Conservation (phyloP, 352 stramenopile species). For the Phytopythium delawarense region DNA sequence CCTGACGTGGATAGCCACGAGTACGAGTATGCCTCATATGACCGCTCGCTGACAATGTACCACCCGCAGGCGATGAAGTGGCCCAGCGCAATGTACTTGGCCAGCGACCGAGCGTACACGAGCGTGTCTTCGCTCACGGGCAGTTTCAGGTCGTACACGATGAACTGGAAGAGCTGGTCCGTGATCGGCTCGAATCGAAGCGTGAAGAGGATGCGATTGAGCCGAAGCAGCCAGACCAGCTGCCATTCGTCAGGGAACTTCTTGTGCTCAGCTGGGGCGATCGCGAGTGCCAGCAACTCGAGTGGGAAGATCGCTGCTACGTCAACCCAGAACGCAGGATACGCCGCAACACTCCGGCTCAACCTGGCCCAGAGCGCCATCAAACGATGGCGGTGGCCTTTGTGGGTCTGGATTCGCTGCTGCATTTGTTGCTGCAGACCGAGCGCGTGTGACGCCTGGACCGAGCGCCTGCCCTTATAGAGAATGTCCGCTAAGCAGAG, state of each 20-base stretch:
- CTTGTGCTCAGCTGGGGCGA: constrained; percentile 4
- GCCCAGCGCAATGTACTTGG: constrained; percentile 49
- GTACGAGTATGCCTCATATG: constrained; percentile 25
- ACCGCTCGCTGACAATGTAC: constrained; percentile 41
- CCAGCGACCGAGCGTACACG: constrained; percentile 42
- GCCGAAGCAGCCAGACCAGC: constrained; percentile 36
- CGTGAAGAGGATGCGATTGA: constrained; percentile 50
- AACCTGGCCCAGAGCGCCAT: neutral
- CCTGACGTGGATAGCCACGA: constrained; percentile 61
- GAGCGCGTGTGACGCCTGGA: constrained; percentile 8
- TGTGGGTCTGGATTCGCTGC: neutral
- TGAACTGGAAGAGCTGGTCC: constrained; percentile 53
- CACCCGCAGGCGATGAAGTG: constrained; percentile 63
- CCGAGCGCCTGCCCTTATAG: constrained; percentile 27
- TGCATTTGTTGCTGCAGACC: neutral
- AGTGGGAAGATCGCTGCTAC: constrained; percentile 42
- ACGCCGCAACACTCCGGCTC: constrained; percentile 7
- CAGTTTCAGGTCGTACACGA: constrained; percentile 52
- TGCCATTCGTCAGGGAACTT: constrained; percentile 32
- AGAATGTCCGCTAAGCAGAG: constrained; percentile 44
- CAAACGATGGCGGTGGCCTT: neutral
- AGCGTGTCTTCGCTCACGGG: constrained; percentile 35
- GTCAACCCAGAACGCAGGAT: constrained; percentile 34
- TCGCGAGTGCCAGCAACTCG: constrained; percentile 26
- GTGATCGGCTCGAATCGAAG: constrained; percentile 32